Conservation (phyloP, 2,329 filamentous ascomycete genomes). For the Alternaria viburni region DNA sequence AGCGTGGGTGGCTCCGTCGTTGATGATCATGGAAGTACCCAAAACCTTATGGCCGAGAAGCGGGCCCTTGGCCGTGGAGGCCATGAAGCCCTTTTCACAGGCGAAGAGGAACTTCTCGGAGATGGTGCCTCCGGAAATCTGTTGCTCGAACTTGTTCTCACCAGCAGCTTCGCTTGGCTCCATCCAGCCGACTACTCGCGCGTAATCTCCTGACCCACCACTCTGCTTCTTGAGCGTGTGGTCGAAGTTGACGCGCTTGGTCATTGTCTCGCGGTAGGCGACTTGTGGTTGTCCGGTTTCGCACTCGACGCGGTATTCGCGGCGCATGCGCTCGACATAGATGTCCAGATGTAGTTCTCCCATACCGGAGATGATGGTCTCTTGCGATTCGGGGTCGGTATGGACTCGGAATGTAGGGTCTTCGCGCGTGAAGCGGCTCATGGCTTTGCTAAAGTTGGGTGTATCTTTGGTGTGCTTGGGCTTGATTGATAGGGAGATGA, state of each 20-base stretch:
- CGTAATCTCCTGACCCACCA: constrained; percentile 93
- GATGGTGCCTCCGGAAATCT: constrained; percentile 87
- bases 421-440: constrained; percentile 98
- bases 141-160: constrained; percentile 83
- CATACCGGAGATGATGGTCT: constrained; percentile 99
- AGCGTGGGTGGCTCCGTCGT: constrained; percentile 95
- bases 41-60: constrained; percentile 93
- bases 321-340: constrained; percentile 94
- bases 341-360: constrained; percentile 96
- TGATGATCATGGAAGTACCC: constrained; percentile 87
- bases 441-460: constrained; percentile 96
- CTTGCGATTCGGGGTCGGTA: constrained; percentile 88
- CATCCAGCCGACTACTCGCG: constrained; percentile 88
- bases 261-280: constrained; percentile 94
- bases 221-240: constrained; percentile 94
- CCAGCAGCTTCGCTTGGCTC: constrained; percentile 79
- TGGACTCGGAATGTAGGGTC: constrained; percentile 97
- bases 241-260: constrained; percentile 81
- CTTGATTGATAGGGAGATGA: constrained; percentile 97
- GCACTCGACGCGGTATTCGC: constrained; percentile 96
- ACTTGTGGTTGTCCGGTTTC: constrained; percentile 96
- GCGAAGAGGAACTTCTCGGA: constrained; percentile 95
- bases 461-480: constrained; percentile 92
- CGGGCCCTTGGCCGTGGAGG: constrained; percentile 83
- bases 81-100: constrained; percentile 92